A percentile compares a stretch with the other conserved stretches of the same genome.
phyloP scores from a whole-genome alignment of 345 rosid genomes.

The Citrus medica region DNA sequence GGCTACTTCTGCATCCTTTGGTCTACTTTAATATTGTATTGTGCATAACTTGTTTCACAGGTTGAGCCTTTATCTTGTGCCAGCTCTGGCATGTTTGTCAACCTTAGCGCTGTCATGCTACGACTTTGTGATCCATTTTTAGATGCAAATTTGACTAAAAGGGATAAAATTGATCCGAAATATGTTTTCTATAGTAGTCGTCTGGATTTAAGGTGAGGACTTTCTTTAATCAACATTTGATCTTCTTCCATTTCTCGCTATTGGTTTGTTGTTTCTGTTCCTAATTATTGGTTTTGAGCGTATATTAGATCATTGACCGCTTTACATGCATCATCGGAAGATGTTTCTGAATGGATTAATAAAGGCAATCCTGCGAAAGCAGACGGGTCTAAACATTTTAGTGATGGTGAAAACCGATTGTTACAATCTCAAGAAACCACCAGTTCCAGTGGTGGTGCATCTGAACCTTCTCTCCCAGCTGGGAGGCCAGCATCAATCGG shows the following conservation, averaged over 20 bases:
- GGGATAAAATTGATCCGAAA: conserved; percentile 84
- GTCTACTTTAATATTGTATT: conserved; percentile 1
- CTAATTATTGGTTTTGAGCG: conserved; percentile 16
- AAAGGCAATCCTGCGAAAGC: conserved; percentile 37
- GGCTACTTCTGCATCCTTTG: background rate
- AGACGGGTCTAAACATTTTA: conserved; percentile 26
- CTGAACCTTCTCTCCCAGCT: conserved; percentile 22
- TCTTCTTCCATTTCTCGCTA: conserved; percentile 1
- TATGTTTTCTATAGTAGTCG: conserved; percentile 70
- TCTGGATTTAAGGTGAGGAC: conserved; percentile 76
- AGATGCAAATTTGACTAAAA: conserved; percentile 70
- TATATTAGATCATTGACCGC: conserved; percentile 75
- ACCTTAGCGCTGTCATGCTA: conserved; percentile 96
- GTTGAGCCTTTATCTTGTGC: conserved; percentile 94
- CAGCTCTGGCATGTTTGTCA: conserved; percentile 97
- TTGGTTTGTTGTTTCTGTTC: conserved; percentile 11
- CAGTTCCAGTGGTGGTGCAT: conserved; percentile 52
- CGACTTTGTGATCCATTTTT: conserved; percentile 88
- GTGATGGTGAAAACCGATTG: conserved; percentile 50
- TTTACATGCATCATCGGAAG: conserved; percentile 88
- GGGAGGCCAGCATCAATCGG: conserved; percentile 35
- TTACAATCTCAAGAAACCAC: conserved; percentile 73
- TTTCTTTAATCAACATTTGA: background rate
- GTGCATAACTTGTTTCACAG: conserved; percentile 41
- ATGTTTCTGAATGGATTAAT: conserved; percentile 75